Evolutionary conservation across 2,329 filamentous ascomycete genomes (phyloP).

Genomic region (Chaetoscypha palmicola): DNA sequence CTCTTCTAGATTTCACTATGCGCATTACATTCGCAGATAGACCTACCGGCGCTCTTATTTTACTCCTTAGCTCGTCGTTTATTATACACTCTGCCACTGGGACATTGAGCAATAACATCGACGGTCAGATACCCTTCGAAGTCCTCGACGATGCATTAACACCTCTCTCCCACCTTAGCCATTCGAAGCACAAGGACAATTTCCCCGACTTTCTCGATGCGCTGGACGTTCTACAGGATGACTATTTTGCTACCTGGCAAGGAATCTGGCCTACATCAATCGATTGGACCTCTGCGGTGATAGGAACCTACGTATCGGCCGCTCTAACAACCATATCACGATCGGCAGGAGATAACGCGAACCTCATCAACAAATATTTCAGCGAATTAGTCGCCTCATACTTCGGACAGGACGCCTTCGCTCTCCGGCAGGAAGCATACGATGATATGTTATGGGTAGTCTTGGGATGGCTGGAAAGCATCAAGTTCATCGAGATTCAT

Average conservation of each 20-base stretch:
- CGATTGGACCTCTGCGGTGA: constrained; percentile 88
- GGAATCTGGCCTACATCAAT: constrained; percentile 82
- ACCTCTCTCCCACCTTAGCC: constrained; percentile 6
- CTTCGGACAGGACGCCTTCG: constrained; percentile 75
- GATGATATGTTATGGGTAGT: constrained; percentile 97
- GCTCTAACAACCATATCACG: constrained; percentile 64
- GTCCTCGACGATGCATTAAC: constrained; percentile 8
- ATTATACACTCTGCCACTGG: constrained; percentile 4
- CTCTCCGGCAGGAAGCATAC: constrained; percentile 70
- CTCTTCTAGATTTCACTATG: constrained; percentile 13
- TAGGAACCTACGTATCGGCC: constrained; percentile 71
- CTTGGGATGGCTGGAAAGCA: constrained; percentile 78
- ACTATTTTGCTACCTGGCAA: constrained; percentile 69
- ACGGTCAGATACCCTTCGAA: neutral
- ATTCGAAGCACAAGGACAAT: constrained; percentile 12
- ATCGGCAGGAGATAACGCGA: constrained; percentile 45
- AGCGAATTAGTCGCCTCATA: constrained; percentile 71
- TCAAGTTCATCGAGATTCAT: constrained; percentile 70
- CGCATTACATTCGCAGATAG: constrained; percentile 6
- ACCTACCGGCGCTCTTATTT: constrained; percentile 3
- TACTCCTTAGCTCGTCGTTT: constrained; percentile 11
- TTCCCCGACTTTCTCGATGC: constrained; percentile 42
- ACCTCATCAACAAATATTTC: constrained; percentile 78
- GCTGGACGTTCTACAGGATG: constrained; percentile 67
- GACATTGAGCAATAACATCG: neutral